Percentiles rank a stretch among this genome's conserved stretches.
phyloP scores from a whole-genome alignment of 2,329 filamentous ascomycete species.

The Didymellaceae sp. region DNA sequence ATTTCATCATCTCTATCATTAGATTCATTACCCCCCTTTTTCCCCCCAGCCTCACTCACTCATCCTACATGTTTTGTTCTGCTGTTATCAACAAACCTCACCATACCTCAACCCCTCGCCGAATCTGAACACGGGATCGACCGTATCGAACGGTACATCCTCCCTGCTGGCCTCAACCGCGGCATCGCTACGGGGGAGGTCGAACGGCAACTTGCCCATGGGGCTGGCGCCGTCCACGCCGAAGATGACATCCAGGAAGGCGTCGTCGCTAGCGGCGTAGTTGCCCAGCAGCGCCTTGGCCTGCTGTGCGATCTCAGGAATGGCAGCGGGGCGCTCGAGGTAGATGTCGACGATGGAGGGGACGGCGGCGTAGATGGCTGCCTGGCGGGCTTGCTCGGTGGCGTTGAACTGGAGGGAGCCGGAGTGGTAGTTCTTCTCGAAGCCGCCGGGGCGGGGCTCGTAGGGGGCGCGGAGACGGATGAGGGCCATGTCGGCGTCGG shows the following conservation, averaged over 20 bases:
- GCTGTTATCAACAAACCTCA: no score
- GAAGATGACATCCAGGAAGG: slow-evolving; percentile 55
- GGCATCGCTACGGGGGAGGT: slow-evolving; percentile 54
- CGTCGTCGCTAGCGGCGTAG: slow-evolving; percentile 51
- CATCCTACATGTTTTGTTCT: no score
- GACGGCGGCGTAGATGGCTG: slow-evolving; percentile 48
- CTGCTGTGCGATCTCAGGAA: slow-evolving; percentile 52
- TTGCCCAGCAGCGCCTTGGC: slow-evolving; percentile 50
- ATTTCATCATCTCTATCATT: no score
- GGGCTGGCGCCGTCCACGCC: slow-evolving; percentile 47
- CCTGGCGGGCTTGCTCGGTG: slow-evolving; percentile 49
- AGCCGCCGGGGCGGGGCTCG: slow-evolving; percentile 52
- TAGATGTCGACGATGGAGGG: slow-evolving; percentile 54
- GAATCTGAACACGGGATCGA: slow-evolving; percentile 44
- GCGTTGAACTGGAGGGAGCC: slow-evolving; percentile 53
- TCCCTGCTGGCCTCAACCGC: slow-evolving; percentile 50
- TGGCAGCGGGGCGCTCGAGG: slow-evolving; percentile 53
- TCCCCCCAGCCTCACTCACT: no score
- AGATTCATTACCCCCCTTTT: no score
- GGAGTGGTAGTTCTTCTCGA: slow-evolving; percentile 50
- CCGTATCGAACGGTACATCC: slow-evolving; percentile 50
- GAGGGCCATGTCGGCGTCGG: slow-evolving; percentile 52
- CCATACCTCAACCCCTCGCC: slow-evolving; percentile 47
- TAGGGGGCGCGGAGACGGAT: slow-evolving; percentile 51
- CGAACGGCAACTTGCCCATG: slow-evolving; percentile 55